Conservation (phyloP, 1,284 basidiomycete genomes). For the Papiliotrema terrestris region DNA sequence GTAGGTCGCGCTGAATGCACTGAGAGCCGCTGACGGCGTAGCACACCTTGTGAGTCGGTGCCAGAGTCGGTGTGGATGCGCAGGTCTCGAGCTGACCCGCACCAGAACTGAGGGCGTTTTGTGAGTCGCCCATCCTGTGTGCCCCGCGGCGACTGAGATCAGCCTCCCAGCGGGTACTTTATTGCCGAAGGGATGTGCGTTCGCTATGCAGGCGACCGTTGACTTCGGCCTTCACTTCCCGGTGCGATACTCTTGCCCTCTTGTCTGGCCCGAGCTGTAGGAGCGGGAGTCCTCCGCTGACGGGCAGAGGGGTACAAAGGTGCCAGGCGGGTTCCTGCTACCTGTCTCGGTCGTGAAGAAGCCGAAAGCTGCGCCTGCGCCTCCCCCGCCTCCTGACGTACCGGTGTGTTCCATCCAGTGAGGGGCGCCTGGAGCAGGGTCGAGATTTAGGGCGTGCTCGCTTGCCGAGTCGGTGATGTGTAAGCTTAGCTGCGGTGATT, state of each 20-base stretch:
- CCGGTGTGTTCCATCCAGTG: constrained; percentile 30
- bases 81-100: background rate
- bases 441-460: too few relatives aligned
- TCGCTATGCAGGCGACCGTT: constrained; percentile 43
- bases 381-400: constrained; percentile 16
- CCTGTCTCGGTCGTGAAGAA: constrained; percentile 39
- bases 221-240: constrained; percentile 45
- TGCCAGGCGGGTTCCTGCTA: constrained; percentile 38
- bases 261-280: background rate
- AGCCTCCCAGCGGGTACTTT: constrained; percentile 44
- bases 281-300: background rate
- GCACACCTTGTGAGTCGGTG: constrained; percentile 30
- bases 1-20: constrained; percentile 5
- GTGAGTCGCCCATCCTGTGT: constrained; percentile 19
- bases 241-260: constrained; percentile 12
- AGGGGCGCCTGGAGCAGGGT: background rate
- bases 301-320: constrained; percentile 32
- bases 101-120: constrained; percentile 42
- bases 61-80: background rate
- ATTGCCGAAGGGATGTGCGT: constrained; percentile 38
- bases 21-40: background rate
- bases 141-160: background rate
- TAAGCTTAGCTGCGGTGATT: background rate
- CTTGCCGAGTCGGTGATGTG: background rate
- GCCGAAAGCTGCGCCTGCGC: background rate